Percentiles rank a stretch among this genome's conserved stretches.
Conservation (phyloP, 148 eudicot genomes). For the Spergularia bocconei region DNA sequence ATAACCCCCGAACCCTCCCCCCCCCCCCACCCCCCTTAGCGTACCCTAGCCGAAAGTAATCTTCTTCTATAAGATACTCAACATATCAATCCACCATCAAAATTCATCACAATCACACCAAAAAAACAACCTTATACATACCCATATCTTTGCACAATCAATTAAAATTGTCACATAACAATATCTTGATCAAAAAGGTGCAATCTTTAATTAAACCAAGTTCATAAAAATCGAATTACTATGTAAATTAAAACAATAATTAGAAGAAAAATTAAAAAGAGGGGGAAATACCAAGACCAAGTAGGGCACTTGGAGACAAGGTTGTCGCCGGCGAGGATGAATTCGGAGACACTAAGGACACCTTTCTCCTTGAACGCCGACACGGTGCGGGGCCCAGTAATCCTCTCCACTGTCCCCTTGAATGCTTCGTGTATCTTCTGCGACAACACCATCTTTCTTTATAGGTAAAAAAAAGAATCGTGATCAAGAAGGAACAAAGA, state of each 20-base stretch:
- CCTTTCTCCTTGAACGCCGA: conserved; percentile 98
- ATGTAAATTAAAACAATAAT: neutral
- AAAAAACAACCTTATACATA: neutral
- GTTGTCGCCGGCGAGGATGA: conserved; percentile 87
- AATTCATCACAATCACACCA: neutral
- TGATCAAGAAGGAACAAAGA: too few species aligned
- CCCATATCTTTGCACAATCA: neutral
- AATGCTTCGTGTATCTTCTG: conserved; percentile 85
- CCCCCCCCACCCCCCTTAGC: too few species aligned
- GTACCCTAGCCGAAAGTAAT: neutral
- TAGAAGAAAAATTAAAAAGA: neutral
- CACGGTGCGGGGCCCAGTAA: conserved; percentile 78
- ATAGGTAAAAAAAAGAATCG: neutral
- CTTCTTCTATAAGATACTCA: too few species aligned
- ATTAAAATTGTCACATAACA: too few species aligned
- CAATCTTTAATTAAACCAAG: neutral
- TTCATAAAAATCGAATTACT: too few species aligned
- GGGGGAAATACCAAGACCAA: conserved; percentile 83
- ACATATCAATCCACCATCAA: neutral
- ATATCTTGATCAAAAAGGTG: neutral
- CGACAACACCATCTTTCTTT: conserved; percentile 52
- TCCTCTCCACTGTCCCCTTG: conserved; percentile 87
- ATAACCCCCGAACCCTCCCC: too few species aligned
- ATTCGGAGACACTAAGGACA: conserved; percentile 80
- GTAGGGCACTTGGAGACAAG: conserved; percentile 98